Percentiles rank a stretch among this genome's conserved stretches.
phyloP scores from a whole-genome alignment of 176 grass and related monocot genomes.

The Ampelocalamus luodianensis region DNA sequence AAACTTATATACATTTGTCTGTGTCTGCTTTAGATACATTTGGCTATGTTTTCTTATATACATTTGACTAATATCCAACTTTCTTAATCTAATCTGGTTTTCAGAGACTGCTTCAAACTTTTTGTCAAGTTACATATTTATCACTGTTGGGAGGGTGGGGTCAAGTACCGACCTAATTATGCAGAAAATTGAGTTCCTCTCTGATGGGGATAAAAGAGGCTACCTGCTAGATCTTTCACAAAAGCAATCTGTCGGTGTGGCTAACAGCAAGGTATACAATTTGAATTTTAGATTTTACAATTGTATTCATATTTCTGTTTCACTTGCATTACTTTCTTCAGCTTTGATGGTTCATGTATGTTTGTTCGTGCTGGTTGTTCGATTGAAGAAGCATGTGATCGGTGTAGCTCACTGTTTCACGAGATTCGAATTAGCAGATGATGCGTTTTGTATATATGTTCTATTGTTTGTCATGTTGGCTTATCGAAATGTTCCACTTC shows the following conservation, averaged over 20 bases:
- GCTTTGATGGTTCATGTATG: too few species aligned
- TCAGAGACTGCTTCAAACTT: constrained; percentile 79
- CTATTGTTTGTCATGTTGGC: too few species aligned
- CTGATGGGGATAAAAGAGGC: constrained; percentile 65
- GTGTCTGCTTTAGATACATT: neutral
- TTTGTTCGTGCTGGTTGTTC: too few species aligned
- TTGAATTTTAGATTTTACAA: neutral
- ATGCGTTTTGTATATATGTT: too few species aligned
- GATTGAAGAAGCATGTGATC: too few species aligned
- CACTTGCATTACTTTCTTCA: too few species aligned
- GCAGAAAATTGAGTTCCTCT: constrained; percentile 76
- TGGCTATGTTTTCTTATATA: neutral
- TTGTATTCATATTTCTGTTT: neutral
- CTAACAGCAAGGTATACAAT: constrained; percentile 53
- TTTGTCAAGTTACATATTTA: constrained; percentile 78
- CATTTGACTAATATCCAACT: constrained; percentile 3
- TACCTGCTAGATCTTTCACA: constrained; percentile 62
- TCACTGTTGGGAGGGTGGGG: constrained; percentile 78
- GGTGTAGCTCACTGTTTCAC: neutral
- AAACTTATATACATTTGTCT: constrained; percentile 16
- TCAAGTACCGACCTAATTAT: constrained; percentile 84
- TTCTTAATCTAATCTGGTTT: constrained; percentile 9
- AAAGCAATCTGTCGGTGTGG: constrained; percentile 34
- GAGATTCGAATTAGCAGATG: too few species aligned
- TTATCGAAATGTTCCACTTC: too few species aligned